A percentile compares a stretch with the other conserved stretches of the same genome.
These are phyloP conservation scores for Moricandia moricandioides DNA, from an alignment of 345 rosid genomes.

Conservation along the genomic window DNA sequence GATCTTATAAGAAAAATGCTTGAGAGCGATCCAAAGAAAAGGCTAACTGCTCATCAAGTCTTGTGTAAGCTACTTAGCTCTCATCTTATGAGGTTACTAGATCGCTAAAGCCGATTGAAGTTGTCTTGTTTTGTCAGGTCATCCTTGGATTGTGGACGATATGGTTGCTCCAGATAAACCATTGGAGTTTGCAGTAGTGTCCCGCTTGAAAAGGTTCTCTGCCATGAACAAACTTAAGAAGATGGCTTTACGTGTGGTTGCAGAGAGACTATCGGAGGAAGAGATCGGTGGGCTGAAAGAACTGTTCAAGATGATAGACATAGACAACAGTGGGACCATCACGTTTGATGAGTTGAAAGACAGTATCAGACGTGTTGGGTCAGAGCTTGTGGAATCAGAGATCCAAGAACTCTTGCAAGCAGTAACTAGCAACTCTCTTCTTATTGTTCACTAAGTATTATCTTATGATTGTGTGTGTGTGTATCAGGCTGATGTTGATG, in stretches of 20 bases:
- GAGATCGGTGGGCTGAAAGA: conserved; percentile 78
- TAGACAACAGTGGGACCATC: conserved; percentile 71
- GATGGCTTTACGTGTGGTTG: conserved; percentile 79
- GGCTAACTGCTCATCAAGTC: conserved; percentile 75
- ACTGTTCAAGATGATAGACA: conserved; percentile 79
- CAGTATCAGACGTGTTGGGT: conserved; percentile 55
- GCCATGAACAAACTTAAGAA: conserved; percentile 87
- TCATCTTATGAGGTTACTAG: not conserved
- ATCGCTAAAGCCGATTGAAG: not conserved
- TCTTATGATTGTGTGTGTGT: not conserved
- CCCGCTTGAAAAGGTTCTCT: conserved; percentile 70
- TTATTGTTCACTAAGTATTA: not conserved
- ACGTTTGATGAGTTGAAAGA: conserved; percentile 73
- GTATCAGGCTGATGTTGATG: conserved; percentile 76
- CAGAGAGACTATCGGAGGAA: conserved; percentile 75
- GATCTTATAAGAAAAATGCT: conserved; percentile 75
- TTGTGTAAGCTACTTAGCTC: conserved; percentile 49
- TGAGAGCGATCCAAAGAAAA: conserved; percentile 51
- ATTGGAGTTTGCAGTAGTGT: conserved; percentile 68
- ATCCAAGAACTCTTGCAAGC: conserved; percentile 70
- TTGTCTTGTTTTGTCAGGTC: conserved; percentile 47
- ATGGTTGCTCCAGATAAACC: conserved; percentile 77
- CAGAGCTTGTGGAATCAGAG: conserved; percentile 82
- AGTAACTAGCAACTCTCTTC: conserved; percentile 39
- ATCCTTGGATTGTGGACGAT: conserved; percentile 81